Evolutionary conservation across 352 stramenopile genomes (phyloP).

Genomic region (Pythium coloratum): DNA sequence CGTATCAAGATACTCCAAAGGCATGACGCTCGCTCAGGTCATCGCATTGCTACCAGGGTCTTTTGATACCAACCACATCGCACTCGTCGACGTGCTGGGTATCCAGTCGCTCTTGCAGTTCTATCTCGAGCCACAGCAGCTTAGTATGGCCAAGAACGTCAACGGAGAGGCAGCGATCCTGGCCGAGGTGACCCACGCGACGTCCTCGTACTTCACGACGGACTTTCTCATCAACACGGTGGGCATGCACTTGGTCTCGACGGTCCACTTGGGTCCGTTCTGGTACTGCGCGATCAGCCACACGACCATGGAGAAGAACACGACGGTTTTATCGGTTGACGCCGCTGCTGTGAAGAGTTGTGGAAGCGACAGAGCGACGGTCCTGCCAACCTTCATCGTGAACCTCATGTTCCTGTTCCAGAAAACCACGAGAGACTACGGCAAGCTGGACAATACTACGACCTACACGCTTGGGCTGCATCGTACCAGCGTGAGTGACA

Average conservation of each 20-base stretch:
- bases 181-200: constrained; percentile 40
- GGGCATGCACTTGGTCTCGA: constrained; percentile 36
- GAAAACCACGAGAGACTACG: constrained; percentile 37
- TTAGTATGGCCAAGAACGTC: constrained; percentile 39
- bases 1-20: constrained; percentile 1
- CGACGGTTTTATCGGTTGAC: constrained; percentile 30
- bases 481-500: constrained; percentile 17
- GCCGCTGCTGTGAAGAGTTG: constrained; percentile 27
- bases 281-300: constrained; percentile 46
- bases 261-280: constrained; percentile 40
- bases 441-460: constrained; percentile 42
- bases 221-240: constrained; percentile 38
- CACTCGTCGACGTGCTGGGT: constrained; percentile 34
- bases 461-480: constrained; percentile 34
- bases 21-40: constrained; percentile 29
- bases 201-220: constrained; percentile 31
- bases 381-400: constrained; percentile 34
- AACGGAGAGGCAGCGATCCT: constrained; percentile 40
- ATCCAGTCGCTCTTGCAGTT: constrained; percentile 25
- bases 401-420: constrained; percentile 51
- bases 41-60: constrained; percentile 28
- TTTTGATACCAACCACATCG: constrained; percentile 26
- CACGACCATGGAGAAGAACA: constrained; percentile 39
- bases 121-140: constrained; percentile 33
- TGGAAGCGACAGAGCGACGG: constrained; percentile 16